phyloP scores from a whole-genome alignment of 768 basidiomycete species.

The Pleurotus tuoliensis region DNA sequence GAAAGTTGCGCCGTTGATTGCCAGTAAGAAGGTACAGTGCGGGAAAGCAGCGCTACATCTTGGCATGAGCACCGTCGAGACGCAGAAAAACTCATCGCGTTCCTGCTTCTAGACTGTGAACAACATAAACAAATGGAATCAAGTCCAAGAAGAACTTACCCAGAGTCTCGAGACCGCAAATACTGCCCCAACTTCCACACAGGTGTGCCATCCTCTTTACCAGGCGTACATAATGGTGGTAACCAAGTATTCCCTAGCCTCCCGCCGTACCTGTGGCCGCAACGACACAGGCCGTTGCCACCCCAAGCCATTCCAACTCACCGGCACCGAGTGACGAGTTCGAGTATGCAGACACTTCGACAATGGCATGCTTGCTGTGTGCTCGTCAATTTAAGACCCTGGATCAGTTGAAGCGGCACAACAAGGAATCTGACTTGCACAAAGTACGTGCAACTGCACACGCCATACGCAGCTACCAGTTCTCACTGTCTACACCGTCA shows the following conservation, averaged over 20 bases:
- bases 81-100: neutral
- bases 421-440: constrained; percentile 91
- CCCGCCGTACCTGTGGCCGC: neutral
- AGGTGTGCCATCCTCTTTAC: constrained; percentile 30
- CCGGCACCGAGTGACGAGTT: constrained; percentile 59
- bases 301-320: constrained; percentile 19
- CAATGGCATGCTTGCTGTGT: constrained; percentile 85
- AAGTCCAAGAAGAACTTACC: constrained; percentile 84
- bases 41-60: neutral
- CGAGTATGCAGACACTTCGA: constrained; percentile 75
- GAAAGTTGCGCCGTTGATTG: constrained; percentile 78
- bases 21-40: constrained; percentile 73
- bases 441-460: constrained; percentile 66
- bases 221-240: neutral
- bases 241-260: neutral
- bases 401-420: constrained; percentile 86
- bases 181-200: constrained; percentile 19
- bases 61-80: constrained; percentile 5
- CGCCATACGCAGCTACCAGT: constrained; percentile 5
- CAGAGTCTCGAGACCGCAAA: constrained; percentile 29
- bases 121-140: constrained; percentile 97
- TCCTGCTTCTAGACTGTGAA: constrained; percentile 59
- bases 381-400: constrained; percentile 87
- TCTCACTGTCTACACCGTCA: constrained; percentile 34
- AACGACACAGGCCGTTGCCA: neutral